Conservation (phyloP, 768 basidiomycete species). For the Boletellus sp. region DNA sequence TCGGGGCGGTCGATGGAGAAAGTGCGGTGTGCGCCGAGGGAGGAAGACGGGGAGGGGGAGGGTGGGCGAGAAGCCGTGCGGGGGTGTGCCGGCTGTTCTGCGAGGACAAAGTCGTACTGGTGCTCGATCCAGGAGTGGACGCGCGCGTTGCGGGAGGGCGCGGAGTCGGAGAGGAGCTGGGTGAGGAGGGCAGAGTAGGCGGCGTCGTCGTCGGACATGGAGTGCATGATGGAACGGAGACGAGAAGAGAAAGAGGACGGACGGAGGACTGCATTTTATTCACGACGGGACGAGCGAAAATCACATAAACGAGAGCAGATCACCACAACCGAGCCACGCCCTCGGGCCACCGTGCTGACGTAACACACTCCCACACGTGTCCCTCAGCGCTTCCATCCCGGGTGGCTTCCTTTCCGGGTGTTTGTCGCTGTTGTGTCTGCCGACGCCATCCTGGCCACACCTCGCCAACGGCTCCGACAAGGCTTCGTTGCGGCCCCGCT, state of each 20-base stretch:
- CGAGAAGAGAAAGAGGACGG: neutral
- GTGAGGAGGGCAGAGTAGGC: conserved; percentile 29
- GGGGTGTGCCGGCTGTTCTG: conserved; percentile 13
- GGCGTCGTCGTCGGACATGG: conserved; percentile 31
- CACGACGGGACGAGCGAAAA: neutral
- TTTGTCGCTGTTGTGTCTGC: no score
- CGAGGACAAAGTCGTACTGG: conserved; percentile 34
- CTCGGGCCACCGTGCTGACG: neutral
- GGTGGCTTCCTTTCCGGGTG: no score
- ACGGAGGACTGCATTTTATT: neutral
- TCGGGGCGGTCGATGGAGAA: conserved; percentile 26
- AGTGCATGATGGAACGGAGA: conserved; percentile 3
- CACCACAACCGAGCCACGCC: neutral
- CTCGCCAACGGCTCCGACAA: no score
- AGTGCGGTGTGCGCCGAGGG: conserved; percentile 26
- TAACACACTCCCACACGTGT: no score
- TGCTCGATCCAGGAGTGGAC: conserved; percentile 36
- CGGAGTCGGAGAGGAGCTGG: conserved; percentile 25
- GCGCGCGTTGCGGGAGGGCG: conserved; percentile 24
- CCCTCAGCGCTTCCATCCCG: no score
- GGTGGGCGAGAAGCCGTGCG: conserved; percentile 13
- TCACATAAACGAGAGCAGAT: neutral
- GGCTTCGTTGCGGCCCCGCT: no score
- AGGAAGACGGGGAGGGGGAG: conserved; percentile 32
- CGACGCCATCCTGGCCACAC: no score